Evolutionary conservation across 106 monocot genomes (phyloP).

Genomic region (Dendrobium huoshanense): DNA sequence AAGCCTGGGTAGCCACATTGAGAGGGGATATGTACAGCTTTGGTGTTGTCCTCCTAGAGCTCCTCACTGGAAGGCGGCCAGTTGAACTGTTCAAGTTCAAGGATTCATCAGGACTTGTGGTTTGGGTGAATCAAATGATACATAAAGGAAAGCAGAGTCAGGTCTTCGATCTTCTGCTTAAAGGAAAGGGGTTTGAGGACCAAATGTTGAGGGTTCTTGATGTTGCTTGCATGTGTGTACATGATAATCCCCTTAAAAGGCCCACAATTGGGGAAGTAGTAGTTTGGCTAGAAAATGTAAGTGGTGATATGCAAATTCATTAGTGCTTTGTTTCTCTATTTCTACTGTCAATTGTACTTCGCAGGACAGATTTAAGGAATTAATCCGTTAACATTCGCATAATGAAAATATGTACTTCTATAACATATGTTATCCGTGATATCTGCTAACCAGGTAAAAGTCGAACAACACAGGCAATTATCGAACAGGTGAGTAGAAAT

Average conservation of each 20-base stretch:
- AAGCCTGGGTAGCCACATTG: conserved; percentile 63
- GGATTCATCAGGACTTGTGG: conserved; percentile 69
- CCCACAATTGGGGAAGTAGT: conserved; percentile 88
- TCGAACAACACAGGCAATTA: too few species aligned
- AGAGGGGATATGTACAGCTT: conserved; percentile 96
- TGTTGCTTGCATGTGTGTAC: conserved; percentile 62
- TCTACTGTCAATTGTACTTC: neutral
- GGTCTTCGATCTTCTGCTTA: conserved; percentile 61
- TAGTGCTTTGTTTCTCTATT: neutral
- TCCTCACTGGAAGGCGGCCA: conserved; percentile 69
- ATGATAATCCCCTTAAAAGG: conserved; percentile 77
- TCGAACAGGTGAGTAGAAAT: too few species aligned
- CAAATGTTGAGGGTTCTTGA: conserved; percentile 65
- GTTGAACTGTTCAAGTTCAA: conserved; percentile 69
- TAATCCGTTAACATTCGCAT: too few species aligned
- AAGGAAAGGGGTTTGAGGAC: conserved; percentile 26
- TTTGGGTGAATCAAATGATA: conserved; percentile 75
- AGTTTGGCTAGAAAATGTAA: neutral
- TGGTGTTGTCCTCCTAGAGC: conserved; percentile 78
- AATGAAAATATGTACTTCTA: too few species aligned
- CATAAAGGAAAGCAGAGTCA: conserved; percentile 32
- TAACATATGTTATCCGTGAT: too few species aligned
- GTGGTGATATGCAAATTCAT: neutral
- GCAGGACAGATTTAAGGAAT: too few species aligned
- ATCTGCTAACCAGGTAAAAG: too few species aligned